These are phyloP conservation scores for Oidium heveae DNA, from an alignment of 2,329 filamentous ascomycete species.

Conservation along the genomic window DNA sequence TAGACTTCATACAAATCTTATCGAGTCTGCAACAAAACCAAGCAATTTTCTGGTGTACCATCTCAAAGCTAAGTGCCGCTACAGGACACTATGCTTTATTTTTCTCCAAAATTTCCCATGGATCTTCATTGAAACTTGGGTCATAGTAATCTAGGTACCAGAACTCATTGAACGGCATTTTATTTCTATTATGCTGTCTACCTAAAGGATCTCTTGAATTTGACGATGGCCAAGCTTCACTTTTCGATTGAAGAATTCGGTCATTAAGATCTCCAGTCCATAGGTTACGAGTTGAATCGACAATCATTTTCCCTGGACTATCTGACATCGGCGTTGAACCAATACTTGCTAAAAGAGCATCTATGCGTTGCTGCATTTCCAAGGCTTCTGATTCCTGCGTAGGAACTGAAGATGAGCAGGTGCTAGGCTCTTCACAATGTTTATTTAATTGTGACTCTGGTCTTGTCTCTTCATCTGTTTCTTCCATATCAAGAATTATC, in stretches of 20 bases:
- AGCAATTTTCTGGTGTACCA: too few species aligned
- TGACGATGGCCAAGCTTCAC: constrained; percentile 4
- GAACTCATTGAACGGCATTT: too few species aligned
- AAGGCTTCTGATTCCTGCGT: constrained; percentile 7
- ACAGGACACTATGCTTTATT: constrained; percentile 17
- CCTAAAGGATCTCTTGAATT: constrained; percentile 9
- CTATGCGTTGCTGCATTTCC: constrained; percentile 10
- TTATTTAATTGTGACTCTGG: too few species aligned
- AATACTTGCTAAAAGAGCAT: constrained; percentile 8
- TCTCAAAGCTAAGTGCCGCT: too few species aligned
- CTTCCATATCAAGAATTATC: too few species aligned
- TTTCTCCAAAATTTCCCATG: constrained; percentile 38
- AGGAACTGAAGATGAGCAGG: neutral
- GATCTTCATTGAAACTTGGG: constrained; percentile 42
- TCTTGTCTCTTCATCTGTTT: too few species aligned
- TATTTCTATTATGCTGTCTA: constrained; percentile 15
- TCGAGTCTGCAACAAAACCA: too few species aligned
- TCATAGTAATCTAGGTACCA: constrained; percentile 49
- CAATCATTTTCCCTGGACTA: constrained; percentile 3
- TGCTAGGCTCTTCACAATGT: too few species aligned
- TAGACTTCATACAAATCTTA: too few species aligned
- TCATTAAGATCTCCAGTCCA: constrained; percentile 1
- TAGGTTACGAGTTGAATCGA: constrained; percentile 5
- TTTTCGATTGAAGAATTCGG: constrained; percentile 1
- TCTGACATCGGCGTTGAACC: neutral